Base-by-base conservation (phyloP, 202 grass and related monocot genomes). In the Schoenoplectus tabernaemontani region DNA sequence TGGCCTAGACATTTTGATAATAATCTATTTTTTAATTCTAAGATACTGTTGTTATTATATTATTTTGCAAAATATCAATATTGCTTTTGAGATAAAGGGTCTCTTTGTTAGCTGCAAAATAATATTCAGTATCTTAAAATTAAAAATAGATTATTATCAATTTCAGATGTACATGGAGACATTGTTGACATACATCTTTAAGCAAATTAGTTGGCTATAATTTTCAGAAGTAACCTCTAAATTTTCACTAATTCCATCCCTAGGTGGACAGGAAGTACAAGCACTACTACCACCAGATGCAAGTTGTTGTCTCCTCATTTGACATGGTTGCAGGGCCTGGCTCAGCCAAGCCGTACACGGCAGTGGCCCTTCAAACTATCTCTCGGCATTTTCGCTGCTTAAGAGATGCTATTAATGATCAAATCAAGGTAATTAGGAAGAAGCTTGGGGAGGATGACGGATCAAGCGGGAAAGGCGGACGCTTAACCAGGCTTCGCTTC, bases 251-350 rank as follows among this genome's bases (percentile, higher is more conserved):
- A 24, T 54, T 56, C 54, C 15, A 2, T 75, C 16, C 15, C 16
- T 82, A 99, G 96, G 92, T 99, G 43, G 96, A 99, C 51, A 83
- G 87, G 30, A 93, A 92, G 47, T 99, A 99, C 73, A 96, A 93
- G 56, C 96, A 99, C 65, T 99, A 96, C 64, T 93, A 91, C 76
- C 88, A 91, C 83, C 96, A 99, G 65, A 99, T 99, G 96, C 92
- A 96, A 90, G 85, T 96, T 74, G 88, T 99, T 74, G 85, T 88
- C 16, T 88, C 96, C 59, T 96, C 83, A 57, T 99, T 99, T n/a
- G 90, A 99, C 74, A 83, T 89, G 83, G 82, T 93, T 84, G 86
- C 92, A 70, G 92, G 90, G 26, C 83, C 86, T 61, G 90, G 90
- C 56, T 82, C 96, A 78, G 91, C 96, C 15, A 99, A 93, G 66